Evolutionary conservation across 495 filamentous ascomycete species (phyloP).

Genomic region (Penicillium salamii): DNA sequence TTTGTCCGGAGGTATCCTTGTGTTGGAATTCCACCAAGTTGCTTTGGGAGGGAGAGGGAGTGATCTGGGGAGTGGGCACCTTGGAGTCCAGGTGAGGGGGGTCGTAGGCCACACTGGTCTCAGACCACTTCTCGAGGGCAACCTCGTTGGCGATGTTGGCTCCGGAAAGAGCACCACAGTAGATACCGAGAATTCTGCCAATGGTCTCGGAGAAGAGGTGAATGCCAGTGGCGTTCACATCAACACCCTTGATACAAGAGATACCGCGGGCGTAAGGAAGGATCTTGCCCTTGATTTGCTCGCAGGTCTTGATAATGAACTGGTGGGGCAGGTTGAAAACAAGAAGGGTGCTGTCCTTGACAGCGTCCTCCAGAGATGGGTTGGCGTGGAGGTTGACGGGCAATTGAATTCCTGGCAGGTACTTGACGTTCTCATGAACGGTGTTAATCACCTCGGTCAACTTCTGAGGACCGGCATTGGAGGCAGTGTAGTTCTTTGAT

Average conservation of each 20-base stretch:
- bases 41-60: constrained; percentile 53
- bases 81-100: constrained; percentile 81
- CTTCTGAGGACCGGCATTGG: constrained; percentile 66
- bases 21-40: constrained; percentile 62
- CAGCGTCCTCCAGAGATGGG: constrained; percentile 78
- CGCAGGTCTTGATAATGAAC: constrained; percentile 87
- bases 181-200: constrained; percentile 83
- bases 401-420: constrained; percentile 82
- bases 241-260: constrained; percentile 97
- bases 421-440: constrained; percentile 95
- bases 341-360: constrained; percentile 77
- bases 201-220: constrained; percentile 94
- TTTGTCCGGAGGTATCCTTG: constrained; percentile 59
- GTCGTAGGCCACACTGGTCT: constrained; percentile 95
- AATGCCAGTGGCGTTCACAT: constrained; percentile 78
- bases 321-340: constrained; percentile 98
- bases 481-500: constrained; percentile 58
- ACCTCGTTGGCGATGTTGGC: constrained; percentile 98
- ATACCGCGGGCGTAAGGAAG: constrained; percentile 90
- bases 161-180: constrained; percentile 93
- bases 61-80: constrained; percentile 60
- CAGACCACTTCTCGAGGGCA: constrained; percentile 90
- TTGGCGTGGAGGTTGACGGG: constrained; percentile 86
- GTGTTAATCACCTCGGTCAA: constrained; percentile 89
- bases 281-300: constrained; percentile 81